Percentiles rank a stretch among this genome's conserved stretches.
Evolutionary conservation across 192 early-diverging fungal genomes (phyloP).

Genomic region (Backusella parvicylindrica): DNA sequence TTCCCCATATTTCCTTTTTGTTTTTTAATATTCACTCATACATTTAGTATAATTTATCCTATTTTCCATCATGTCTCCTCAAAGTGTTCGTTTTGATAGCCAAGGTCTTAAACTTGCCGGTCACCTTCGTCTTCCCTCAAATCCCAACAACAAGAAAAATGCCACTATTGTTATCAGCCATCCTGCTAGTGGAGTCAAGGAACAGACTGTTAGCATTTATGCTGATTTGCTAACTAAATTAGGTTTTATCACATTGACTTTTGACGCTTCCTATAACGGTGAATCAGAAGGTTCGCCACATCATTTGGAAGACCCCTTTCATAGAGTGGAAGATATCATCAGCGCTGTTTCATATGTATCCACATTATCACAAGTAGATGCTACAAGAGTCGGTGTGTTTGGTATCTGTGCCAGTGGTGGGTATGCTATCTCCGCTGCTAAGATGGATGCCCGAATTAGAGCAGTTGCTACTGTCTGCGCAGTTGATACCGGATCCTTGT

Average conservation of each 20-base stretch:
- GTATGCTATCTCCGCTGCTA: conserved; percentile 9
- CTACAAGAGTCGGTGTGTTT: conserved; percentile 20
- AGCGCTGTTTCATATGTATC: conserved; percentile 28
- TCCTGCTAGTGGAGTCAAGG: conserved; percentile 25
- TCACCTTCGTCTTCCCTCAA: background rate
- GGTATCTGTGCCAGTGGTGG: conserved; percentile 33
- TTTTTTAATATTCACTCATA: background rate
- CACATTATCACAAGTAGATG: conserved; percentile 10
- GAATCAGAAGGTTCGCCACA: conserved; percentile 24
- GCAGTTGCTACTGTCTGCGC: conserved; percentile 15
- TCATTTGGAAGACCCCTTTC: conserved; percentile 22
- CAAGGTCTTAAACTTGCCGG: background rate
- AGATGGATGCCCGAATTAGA: conserved; percentile 23
- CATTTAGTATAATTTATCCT: background rate
- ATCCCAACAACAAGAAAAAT: background rate
- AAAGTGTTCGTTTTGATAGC: background rate
- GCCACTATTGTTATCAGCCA: background rate
- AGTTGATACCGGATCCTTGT: conserved; percentile 9
- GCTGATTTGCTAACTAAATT: conserved; percentile 14
- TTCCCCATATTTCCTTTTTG: background rate
- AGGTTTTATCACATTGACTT: conserved; percentile 24
- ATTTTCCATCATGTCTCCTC: background rate
- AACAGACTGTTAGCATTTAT: conserved; percentile 27
- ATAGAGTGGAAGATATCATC: conserved; percentile 15
- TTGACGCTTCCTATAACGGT: conserved; percentile 27